These are phyloP conservation scores for Leishmania amazonensis DNA, from an alignment of 208 protist genomes.

Conservation along the genomic window DNA sequence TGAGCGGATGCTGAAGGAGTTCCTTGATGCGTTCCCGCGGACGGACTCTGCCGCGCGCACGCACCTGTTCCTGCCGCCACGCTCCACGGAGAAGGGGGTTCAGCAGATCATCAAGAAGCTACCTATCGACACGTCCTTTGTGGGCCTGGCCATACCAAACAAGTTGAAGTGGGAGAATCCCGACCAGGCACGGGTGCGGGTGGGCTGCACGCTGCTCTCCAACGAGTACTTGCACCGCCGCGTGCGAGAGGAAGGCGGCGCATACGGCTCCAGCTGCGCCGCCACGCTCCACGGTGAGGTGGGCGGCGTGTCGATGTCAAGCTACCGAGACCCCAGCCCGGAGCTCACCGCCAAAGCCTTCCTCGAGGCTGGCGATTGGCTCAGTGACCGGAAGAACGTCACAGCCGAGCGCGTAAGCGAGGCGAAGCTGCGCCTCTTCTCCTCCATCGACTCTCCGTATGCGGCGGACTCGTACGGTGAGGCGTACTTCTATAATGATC, in stretches of 20 bases:
- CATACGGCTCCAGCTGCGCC: slow-evolving; percentile 77
- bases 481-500: slow-evolving; percentile 79
- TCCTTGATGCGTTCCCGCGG: slow-evolving; percentile 41
- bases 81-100: slow-evolving; percentile 6
- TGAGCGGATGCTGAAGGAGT: slow-evolving; percentile 44
- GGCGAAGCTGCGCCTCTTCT: slow-evolving; percentile 89
- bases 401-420: slow-evolving; percentile 70
- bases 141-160: slow-evolving; percentile 69
- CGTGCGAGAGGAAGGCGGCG: slow-evolving; percentile 91
- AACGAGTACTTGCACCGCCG: slow-evolving; percentile 91
- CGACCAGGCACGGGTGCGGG: slow-evolving; percentile 75
- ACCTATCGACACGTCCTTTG: slow-evolving; percentile 88
- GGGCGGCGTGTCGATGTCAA: slow-evolving; percentile 83
- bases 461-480: slow-evolving; percentile 83
- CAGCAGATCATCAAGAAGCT: slow-evolving; percentile 46
- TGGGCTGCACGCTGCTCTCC: slow-evolving; percentile 68
- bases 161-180: slow-evolving; percentile 57
- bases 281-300: slow-evolving; percentile 77
- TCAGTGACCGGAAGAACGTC: slow-evolving; percentile 61
- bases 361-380: slow-evolving; percentile 66
- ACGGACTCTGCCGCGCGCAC: slow-evolving; percentile 13
- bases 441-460: slow-evolving; percentile 86
- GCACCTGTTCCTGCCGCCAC: slow-evolving; percentile 34
- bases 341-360: slow-evolving; percentile 72
- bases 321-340: slow-evolving; percentile 89